Evolutionary conservation across 805 yeast species (phyloP).

Genomic region (Jamesozyma hellenica): DNA sequence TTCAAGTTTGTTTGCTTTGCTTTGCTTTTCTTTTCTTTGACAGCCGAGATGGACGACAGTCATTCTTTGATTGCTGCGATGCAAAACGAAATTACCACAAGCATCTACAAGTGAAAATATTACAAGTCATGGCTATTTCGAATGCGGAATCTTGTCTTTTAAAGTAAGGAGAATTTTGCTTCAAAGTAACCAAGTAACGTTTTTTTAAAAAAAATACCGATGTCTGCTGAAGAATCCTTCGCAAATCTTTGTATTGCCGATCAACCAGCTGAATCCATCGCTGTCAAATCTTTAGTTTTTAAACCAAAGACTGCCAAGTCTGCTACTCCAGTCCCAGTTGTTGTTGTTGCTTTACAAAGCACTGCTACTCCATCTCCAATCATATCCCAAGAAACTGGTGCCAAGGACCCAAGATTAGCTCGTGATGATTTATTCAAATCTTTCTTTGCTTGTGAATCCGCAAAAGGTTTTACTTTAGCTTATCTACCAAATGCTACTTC

Average conservation of each 20-base stretch:
- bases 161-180: too few species aligned
- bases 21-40: too few species aligned
- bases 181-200: too few species aligned
- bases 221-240: slow-evolving; percentile 48
- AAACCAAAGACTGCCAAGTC: slow-evolving; percentile 86
- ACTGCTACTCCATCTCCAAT: slow-evolving; percentile 60
- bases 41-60: too few species aligned
- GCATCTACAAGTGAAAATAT: too few species aligned
- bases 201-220: too few species aligned
- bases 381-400: slow-evolving; percentile 57
- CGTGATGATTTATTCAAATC: slow-evolving; percentile 66
- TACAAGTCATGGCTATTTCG: too few species aligned
- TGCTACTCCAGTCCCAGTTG: slow-evolving; percentile 67
- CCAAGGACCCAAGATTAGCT: slow-evolving; percentile 82
- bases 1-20: not conserved
- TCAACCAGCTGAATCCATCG: slow-evolving; percentile 35
- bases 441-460: slow-evolving; percentile 31
- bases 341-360: slow-evolving; percentile 63
- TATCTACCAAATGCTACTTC: slow-evolving; percentile 32
- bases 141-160: too few species aligned
- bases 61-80: too few species aligned
- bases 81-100: too few species aligned
- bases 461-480: slow-evolving; percentile 25
- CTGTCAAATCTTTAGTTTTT: slow-evolving; percentile 71
- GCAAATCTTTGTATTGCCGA: slow-evolving; percentile 56